phyloP scores from a whole-genome alignment of 2,329 filamentous ascomycete species.

The Alternaria sp. region DNA sequence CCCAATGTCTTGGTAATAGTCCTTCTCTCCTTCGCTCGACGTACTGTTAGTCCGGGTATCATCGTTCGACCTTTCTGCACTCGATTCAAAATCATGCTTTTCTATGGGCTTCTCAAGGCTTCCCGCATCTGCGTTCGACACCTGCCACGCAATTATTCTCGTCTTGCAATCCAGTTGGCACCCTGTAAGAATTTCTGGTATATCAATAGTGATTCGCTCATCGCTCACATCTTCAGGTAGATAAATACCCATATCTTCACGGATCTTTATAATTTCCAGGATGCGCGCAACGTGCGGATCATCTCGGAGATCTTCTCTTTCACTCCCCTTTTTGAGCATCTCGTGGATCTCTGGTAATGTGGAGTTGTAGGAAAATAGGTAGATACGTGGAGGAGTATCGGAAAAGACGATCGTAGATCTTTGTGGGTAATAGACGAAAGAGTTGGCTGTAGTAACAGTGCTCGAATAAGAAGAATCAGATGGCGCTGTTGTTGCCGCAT shows the following conservation, averaged over 20 bases:
- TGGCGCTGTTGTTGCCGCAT: neutral
- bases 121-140: neutral
- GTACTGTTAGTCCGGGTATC: neutral
- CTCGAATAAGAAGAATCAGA: no score
- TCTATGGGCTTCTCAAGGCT: neutral
- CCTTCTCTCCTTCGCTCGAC: neutral
- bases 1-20: conserved; percentile 1
- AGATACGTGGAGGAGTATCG: conserved; percentile 10
- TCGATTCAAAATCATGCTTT: neutral
- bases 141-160: conserved; percentile 12
- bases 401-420: conserved; percentile 1
- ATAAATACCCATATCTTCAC: conserved; percentile 16
- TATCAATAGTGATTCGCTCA: conserved; percentile 14
- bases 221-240: conserved; percentile 18
- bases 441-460: neutral
- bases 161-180: neutral
- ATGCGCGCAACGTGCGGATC: conserved; percentile 10
- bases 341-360: conserved; percentile 22
- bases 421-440: neutral
- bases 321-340: conserved; percentile 9
- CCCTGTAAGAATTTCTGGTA: neutral
- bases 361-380: conserved; percentile 21
- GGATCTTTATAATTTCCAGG: conserved; percentile 22
- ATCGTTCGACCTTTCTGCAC: neutral
- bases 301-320: neutral